These are phyloP conservation scores for Dimocarpus longan DNA, from an alignment of 345 rosid genomes.

Conservation along the genomic window DNA sequence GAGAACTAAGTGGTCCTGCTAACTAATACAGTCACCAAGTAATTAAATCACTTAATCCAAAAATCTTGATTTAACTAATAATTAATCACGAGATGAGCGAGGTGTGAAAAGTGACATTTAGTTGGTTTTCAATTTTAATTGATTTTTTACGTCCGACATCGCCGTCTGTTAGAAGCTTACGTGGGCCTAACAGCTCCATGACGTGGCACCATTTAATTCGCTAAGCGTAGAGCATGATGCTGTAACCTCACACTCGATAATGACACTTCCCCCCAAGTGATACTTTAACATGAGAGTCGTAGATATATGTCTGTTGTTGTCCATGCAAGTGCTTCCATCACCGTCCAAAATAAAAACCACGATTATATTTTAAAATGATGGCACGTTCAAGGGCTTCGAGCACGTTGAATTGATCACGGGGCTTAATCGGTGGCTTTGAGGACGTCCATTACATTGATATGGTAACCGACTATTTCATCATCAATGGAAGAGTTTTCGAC, in stretches of 20 bases:
- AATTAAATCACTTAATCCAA: not conserved
- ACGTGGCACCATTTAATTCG: slow-evolving; percentile 9
- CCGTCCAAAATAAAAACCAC: slow-evolving; percentile 19
- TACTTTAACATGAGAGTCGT: not conserved
- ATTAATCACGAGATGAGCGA: not conserved
- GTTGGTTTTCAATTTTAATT: not conserved
- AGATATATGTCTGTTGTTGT: slow-evolving; percentile 2
- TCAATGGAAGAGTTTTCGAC: slow-evolving; percentile 17
- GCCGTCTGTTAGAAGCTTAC: slow-evolving; percentile 11
- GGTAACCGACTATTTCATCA: slow-evolving; percentile 47
- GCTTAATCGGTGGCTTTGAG: not conserved
- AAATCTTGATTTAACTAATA: slow-evolving; percentile 2
- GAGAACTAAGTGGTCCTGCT: not conserved
- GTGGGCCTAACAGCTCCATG: slow-evolving; percentile 16
- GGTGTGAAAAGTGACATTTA: slow-evolving; percentile 12
- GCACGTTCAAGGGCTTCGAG: too few relatives aligned
- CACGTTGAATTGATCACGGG: not conserved
- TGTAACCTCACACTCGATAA: slow-evolving; percentile 11
- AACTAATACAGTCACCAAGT: not conserved
- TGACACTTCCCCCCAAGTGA: not conserved
- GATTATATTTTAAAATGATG: not conserved
- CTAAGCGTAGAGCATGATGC: slow-evolving; percentile 20
- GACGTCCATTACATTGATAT: slow-evolving; percentile 17
- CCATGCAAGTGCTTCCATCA: slow-evolving; percentile 13
- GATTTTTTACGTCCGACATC: slow-evolving; percentile 5